These are phyloP conservation scores for Athelia sp. DNA, from an alignment of 1,284 basidiomycete species.

Conservation along the genomic window DNA sequence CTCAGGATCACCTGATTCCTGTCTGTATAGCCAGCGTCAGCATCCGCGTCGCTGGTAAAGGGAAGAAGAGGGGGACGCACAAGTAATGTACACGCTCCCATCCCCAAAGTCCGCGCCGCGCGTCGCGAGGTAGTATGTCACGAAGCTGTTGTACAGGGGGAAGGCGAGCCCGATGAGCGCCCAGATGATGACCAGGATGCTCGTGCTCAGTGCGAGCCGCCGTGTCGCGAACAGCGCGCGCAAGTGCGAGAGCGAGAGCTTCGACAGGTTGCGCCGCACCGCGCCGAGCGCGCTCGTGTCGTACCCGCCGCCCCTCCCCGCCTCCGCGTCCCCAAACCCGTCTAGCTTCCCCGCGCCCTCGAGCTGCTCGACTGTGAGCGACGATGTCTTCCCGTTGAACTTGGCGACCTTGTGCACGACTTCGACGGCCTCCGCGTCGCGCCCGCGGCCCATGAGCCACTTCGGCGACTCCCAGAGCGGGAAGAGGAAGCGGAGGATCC, in stretches of 20 bases:
- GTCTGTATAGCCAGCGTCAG: too few relatives aligned
- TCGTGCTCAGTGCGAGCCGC: slow-evolving; percentile 59
- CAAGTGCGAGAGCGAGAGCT: slow-evolving; percentile 43
- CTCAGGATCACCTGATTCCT: slow-evolving; percentile 54
- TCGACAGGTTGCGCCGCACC: slow-evolving; percentile 35
- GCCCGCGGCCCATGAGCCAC: slow-evolving; percentile 68
- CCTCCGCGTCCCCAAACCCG: slow-evolving; percentile 11
- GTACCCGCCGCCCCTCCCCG: slow-evolving; percentile 12
- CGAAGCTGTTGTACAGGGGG: slow-evolving; percentile 65
- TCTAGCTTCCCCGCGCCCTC: slow-evolving; percentile 20
- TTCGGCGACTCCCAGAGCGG: slow-evolving; percentile 74
- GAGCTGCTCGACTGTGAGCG: slow-evolving; percentile 46
- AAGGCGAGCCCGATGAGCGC: slow-evolving; percentile 73
- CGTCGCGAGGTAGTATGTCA: slow-evolving; percentile 53
- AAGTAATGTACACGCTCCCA: slow-evolving; percentile 53
- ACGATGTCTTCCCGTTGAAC: slow-evolving; percentile 53
- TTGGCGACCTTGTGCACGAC: slow-evolving; percentile 64
- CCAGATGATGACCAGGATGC: slow-evolving; percentile 57
- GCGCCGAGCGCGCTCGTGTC: slow-evolving; percentile 35
- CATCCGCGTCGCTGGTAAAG: too few relatives aligned
- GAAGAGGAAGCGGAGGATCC: slow-evolving; percentile 67
- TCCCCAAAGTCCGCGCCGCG: slow-evolving; percentile 63
- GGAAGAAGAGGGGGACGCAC: neutral
- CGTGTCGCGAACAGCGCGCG: slow-evolving; percentile 57
- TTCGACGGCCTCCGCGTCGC: slow-evolving; percentile 66